Conservation (phyloP, 306 rosid species). For the Vigna nakashimae region DNA sequence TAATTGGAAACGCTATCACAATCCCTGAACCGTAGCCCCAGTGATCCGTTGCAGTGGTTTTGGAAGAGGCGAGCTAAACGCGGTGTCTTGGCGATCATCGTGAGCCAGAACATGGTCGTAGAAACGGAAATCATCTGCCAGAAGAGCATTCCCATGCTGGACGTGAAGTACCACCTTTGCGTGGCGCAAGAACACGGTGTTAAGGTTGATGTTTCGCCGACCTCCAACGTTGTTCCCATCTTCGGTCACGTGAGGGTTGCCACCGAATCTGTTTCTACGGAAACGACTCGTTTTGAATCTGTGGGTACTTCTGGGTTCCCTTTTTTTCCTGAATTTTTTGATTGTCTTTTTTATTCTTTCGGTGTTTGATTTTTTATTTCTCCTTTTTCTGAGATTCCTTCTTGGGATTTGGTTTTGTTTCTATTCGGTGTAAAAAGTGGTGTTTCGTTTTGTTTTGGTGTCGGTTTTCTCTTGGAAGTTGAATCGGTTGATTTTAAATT, state of each 20-base stretch:
- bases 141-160: slow-evolving; percentile 57
- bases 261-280: slow-evolving; percentile 45
- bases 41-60: background rate
- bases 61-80: slow-evolving; percentile 15
- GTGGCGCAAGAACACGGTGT: slow-evolving; percentile 55
- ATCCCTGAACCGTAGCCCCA: slow-evolving; percentile 19
- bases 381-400: background rate
- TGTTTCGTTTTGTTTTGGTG: background rate
- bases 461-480: background rate
- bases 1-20: background rate
- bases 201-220: slow-evolving; percentile 56
- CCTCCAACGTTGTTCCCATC: slow-evolving; percentile 54
- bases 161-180: slow-evolving; percentile 65
- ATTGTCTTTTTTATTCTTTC: background rate
- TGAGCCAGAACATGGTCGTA: slow-evolving; percentile 57
- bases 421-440: background rate
- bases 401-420: background rate
- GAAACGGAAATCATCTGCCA: slow-evolving; percentile 70
- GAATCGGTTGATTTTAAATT: background rate
- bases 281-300: slow-evolving; percentile 50
- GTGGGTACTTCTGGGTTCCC: slow-evolving; percentile 26
- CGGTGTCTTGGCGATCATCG: slow-evolving; percentile 50
- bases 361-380: background rate
- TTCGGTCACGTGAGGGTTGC: slow-evolving; percentile 51
- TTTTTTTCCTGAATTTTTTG: background rate